phyloP scores from a whole-genome alignment of 371 early-diverging fungal genomes.

The Chytridiales sp. region DNA sequence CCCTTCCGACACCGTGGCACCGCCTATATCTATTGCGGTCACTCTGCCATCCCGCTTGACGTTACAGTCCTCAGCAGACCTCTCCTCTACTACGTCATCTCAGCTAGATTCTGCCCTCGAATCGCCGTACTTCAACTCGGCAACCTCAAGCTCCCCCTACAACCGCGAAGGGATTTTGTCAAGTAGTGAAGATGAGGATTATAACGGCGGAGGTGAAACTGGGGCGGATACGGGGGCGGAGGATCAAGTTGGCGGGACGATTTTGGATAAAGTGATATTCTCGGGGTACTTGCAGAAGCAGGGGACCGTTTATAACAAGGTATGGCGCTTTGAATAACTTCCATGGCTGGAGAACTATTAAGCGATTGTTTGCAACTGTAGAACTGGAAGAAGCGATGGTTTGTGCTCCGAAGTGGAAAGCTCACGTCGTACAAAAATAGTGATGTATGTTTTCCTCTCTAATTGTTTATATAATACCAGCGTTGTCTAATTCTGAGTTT shows the following conservation, averaged over 20 bases:
- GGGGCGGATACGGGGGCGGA: constrained; percentile 25
- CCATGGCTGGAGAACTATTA: constrained; percentile 2
- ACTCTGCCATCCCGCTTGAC: too few relatives aligned
- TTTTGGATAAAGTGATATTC: constrained; percentile 53
- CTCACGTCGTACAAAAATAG: constrained; percentile 78
- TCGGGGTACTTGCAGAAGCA: constrained; percentile 73
- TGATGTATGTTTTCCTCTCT: constrained; percentile 48
- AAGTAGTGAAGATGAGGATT: constrained; percentile 48
- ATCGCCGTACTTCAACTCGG: too few relatives aligned
- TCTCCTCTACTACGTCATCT: too few relatives aligned
- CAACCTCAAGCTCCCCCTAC: too few relatives aligned
- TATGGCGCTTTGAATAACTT: not conserved
- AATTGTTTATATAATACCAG: not conserved
- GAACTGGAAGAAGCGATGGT: constrained; percentile 85
- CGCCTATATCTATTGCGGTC: too few relatives aligned
- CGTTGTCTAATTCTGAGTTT: constrained; percentile 5
- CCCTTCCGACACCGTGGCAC: not conserved
- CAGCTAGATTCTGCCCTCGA: too few relatives aligned
- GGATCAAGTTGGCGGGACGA: constrained; percentile 49
- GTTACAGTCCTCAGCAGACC: too few relatives aligned
- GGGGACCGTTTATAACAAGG: constrained; percentile 61
- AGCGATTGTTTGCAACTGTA: constrained; percentile 20
- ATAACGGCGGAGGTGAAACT: constrained; percentile 16
- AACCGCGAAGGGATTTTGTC: constrained; percentile 20
- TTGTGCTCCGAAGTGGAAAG: constrained; percentile 75